Conservation (phyloP, 1,139 yeast genomes). For the Debaryomyces singareniensis region DNA sequence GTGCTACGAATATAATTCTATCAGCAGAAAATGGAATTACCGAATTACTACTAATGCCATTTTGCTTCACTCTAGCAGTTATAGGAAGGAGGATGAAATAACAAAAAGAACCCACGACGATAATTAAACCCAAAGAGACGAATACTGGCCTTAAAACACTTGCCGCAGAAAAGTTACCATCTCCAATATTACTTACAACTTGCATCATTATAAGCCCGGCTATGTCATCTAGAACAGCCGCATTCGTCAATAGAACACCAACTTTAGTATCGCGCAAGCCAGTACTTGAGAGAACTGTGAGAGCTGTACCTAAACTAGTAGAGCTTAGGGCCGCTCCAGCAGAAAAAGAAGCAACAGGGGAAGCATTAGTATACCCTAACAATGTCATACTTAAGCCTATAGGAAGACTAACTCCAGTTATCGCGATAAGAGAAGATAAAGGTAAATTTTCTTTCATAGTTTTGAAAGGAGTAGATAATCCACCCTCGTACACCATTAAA, state of each 20-base stretch:
- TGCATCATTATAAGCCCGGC: conserved; percentile 6
- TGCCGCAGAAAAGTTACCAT: conserved; percentile 4
- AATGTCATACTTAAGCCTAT: conserved; percentile 5
- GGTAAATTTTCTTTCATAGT: conserved; percentile 3
- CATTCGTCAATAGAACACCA: conserved; percentile 5
- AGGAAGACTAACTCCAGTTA: conserved; percentile 4
- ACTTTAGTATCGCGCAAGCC: conserved; percentile 3
- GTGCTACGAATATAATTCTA: conserved; percentile 2
- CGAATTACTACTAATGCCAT: too few relatives aligned
- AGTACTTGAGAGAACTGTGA: conserved; percentile 4
- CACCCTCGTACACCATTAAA: conserved; percentile 5
- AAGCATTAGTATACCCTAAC: conserved; percentile 3
- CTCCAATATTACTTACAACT: conserved; percentile 4
- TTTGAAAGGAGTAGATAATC: conserved; percentile 3
- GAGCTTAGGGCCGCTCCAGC: conserved; percentile 6
- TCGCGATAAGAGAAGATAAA: conserved; percentile 4
- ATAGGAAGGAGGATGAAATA: conserved; percentile 2
- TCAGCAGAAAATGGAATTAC: too few relatives aligned
- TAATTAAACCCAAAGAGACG: background rate
- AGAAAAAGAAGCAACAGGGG: conserved; percentile 5
- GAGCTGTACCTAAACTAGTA: conserved; percentile 6
- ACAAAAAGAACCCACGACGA: conserved; percentile 2
- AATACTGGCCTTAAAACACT: conserved; percentile 6
- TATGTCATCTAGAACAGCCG: conserved; percentile 6
- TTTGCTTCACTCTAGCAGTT: conserved; percentile 1